These are phyloP conservation scores for Aspergillus flavus DNA, from an alignment of 2,329 filamentous ascomycete genomes.

Conservation along the genomic window DNA sequence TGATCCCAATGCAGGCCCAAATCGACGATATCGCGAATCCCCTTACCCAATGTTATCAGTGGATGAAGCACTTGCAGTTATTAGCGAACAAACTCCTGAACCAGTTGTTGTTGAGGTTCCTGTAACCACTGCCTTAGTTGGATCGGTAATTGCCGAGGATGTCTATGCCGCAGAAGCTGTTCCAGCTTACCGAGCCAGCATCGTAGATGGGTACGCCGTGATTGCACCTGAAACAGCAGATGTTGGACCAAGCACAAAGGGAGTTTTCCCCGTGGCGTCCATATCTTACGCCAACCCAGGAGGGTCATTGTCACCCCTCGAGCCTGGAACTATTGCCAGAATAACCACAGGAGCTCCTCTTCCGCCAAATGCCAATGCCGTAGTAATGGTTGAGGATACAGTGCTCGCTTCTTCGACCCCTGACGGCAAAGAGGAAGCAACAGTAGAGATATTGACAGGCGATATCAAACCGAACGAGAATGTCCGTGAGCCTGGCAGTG, in stretches of 20 bases:
- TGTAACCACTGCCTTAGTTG: constrained; percentile 69
- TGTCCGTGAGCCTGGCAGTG: constrained; percentile 86
- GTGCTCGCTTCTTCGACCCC: constrained; percentile 72
- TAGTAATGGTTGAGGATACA: constrained; percentile 97
- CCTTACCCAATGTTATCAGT: constrained; percentile 93
- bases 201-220: constrained; percentile 94
- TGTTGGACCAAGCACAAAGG: constrained; percentile 66
- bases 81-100: constrained; percentile 71
- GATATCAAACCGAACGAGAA: constrained; percentile 80
- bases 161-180: constrained; percentile 80
- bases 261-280: constrained; percentile 81
- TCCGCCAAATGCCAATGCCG: constrained; percentile 82
- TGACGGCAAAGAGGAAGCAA: constrained; percentile 80
- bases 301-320: constrained; percentile 62
- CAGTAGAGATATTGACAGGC: constrained; percentile 81
- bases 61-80: constrained; percentile 72
- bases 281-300: constrained; percentile 83
- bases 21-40: constrained; percentile 76
- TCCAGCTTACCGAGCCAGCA: constrained; percentile 91
- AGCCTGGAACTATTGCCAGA: constrained; percentile 76
- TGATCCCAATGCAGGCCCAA: constrained; percentile 61
- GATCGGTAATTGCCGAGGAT: constrained; percentile 79
- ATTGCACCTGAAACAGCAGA: constrained; percentile 57
- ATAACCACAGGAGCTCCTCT: constrained; percentile 95
- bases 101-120: constrained; percentile 60